These are phyloP conservation scores for Candida taoyuanica DNA, from an alignment of 805 yeast genomes.

Conservation along the genomic window DNA sequence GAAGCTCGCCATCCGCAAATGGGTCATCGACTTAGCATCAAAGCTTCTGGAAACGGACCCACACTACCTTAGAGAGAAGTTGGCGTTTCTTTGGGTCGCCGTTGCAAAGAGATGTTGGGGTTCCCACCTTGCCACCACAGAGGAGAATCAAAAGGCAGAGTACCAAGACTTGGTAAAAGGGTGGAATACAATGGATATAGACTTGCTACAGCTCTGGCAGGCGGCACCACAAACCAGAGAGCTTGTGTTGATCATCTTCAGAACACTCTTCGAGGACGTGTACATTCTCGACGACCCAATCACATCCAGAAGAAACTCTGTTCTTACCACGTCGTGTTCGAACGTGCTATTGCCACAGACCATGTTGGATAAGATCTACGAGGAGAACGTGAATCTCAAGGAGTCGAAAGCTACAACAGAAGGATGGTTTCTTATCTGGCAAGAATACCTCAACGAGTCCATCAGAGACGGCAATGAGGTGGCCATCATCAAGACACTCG, in stretches of 20 bases:
- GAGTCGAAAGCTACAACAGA: constrained; percentile 62
- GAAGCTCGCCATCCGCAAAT: constrained; percentile 64
- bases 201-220: constrained; percentile 72
- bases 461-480: constrained; percentile 37
- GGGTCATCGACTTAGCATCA: constrained; percentile 77
- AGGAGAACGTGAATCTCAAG: constrained; percentile 57
- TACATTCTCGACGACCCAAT: constrained; percentile 88
- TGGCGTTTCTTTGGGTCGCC: constrained; percentile 88
- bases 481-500: constrained; percentile 61
- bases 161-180: constrained; percentile 56
- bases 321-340: constrained; percentile 76
- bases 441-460: constrained; percentile 45
- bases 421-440: constrained; percentile 89
- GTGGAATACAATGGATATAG: constrained; percentile 86
- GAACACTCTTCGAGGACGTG: constrained; percentile 90
- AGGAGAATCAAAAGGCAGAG: constrained; percentile 29
- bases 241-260: constrained; percentile 66
- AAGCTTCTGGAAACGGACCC: constrained; percentile 67
- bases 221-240: constrained; percentile 62
- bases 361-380: constrained; percentile 58
- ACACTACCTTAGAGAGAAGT: constrained; percentile 82
- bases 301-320: constrained; percentile 73
- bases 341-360: constrained; percentile 73
- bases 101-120: constrained; percentile 94
- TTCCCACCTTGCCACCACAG: constrained; percentile 40